Base-by-base conservation (phyloP, 1,284 basidiomycete species). In the Phellopilus nigrolimitatus region DNA sequence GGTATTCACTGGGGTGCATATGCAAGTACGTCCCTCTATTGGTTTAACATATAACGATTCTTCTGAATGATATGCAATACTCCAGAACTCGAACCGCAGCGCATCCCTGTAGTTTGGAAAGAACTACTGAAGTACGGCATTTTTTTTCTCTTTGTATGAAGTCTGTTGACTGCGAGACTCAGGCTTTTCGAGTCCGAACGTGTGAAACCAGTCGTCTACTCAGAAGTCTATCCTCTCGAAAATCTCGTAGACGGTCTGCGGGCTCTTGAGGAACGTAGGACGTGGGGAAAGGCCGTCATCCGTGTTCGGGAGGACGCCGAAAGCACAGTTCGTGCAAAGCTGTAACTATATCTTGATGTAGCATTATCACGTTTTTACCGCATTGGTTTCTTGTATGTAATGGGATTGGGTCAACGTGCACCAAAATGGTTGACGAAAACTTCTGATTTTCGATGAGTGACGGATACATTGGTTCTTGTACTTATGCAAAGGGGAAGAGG, bases 281-380 rank as follows among this genome's bases (percentile, higher is more conserved):
- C 93, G 1, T 98, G 91, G 90, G 95, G 95, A 1, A 98, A 98
- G 67, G 89, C 79, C 0, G 73, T 95, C 17, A 78, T 92, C 1
- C 74, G 75, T 33, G 68, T 98, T 30, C 74, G 74, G 51, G 69
- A 76, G 25, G 73, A 77, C 24, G 62, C 65, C n/a, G 55, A 44
- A 6, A 55, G 7, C 7, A 7, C 31, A 12, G 47, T 22, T 19
- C 47, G 28, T 6, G 45, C 51, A 10, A 53, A 53, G 19, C 33
- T 53, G 13, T 53, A 36, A 38, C 6, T 13, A 3, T n/a, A n/a
- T n/a, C n/a, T n/a, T n/a, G n/a, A n/a, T n/a, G n/a, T n/a, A n/a
- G n/a, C n/a, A n/a, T n/a, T n/a, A n/a, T n/a, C n/a, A n/a, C n/a
- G n/a, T n/a, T n/a, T n/a, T n/a, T n/a, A n/a, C n/a, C n/a, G n/a